Base-by-base conservation (phyloP, 805 yeast genomes). In the Suhomyces faveliae region DNA sequence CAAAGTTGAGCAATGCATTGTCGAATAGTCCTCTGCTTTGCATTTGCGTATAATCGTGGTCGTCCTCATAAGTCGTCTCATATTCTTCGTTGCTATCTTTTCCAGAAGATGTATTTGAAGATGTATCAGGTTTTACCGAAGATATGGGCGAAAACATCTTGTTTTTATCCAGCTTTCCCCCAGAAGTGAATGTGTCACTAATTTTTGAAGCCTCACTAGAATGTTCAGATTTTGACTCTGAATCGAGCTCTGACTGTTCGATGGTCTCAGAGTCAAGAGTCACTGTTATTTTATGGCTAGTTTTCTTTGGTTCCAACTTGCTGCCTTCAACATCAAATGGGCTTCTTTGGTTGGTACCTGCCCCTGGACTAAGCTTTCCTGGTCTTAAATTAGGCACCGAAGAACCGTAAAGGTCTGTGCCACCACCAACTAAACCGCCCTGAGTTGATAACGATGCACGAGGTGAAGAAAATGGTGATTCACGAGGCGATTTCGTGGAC, bases 401-500 rank as follows among this genome's bases (percentile, higher is more conserved):
- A 4, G 60, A 48, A 35, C 47, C 43, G 20, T 35, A 40, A 24
- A 60, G 49, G 19, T 60, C 65, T n/a, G 43, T 40, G 11, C 21
- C 35, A 5, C 41, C 43, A 3, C 30, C 29, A 20, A 20, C 21
- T 5, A 12, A 43, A 13, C 49, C 48, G 6, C 63, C 64, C 46
- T 59, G 69, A 21, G 65, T 70, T 2, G 78, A 73, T 4, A 77
- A 46, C 0, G 82, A 78, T 1, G 79, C 74, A 48, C 83, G 68
- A 19, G 83, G 81, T 0, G 82, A 77, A 2, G 68, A 49, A 40
- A 67, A 67, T 2, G 77, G 72, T 1, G 76, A 70, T 0, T 59
- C 68, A 35, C 59, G 58, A 1, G 77, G 74, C 2, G 76, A 71
- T 47, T 56, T 63, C 1, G 67, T 45, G 2, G 55, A 35, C 1